A percentile compares a stretch with the other conserved stretches of the same genome.
Evolutionary conservation across 169 alveolate species (phyloP).

Genomic region (Plasmodium reichenowi): DNA sequence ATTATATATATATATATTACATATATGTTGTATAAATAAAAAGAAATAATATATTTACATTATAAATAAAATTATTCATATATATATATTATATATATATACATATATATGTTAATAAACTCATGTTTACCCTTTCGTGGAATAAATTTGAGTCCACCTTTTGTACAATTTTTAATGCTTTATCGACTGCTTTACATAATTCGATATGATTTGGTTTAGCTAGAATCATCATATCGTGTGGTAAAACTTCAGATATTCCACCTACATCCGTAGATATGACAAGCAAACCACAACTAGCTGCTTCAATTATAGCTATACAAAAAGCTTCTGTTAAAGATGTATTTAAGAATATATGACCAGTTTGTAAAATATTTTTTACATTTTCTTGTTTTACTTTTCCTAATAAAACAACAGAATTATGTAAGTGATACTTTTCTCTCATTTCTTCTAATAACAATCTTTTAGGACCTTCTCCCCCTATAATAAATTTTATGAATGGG

Average conservation of each 20-base stretch:
- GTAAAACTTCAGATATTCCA: slow-evolving; percentile 96
- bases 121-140: slow-evolving; percentile 75
- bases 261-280: slow-evolving; percentile 99
- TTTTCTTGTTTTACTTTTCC: slow-evolving; percentile 94
- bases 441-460: slow-evolving; percentile 94
- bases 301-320: slow-evolving; percentile 98
- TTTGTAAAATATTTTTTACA: slow-evolving; percentile 94
- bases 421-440: slow-evolving; percentile 93
- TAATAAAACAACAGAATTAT: slow-evolving; percentile 94
- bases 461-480: slow-evolving; percentile 98
- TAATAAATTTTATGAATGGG: slow-evolving; percentile 91
- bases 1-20: neutral
- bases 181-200: slow-evolving; percentile 80
- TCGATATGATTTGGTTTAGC: slow-evolving; percentile 81
- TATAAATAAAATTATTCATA: too few relatives aligned
- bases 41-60: slow-evolving; percentile 1
- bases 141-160: slow-evolving; percentile 57
- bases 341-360: slow-evolving; percentile 98
- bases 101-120: too few relatives aligned
- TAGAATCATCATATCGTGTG: slow-evolving; percentile 84
- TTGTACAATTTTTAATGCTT: slow-evolving; percentile 79
- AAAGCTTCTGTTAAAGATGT: slow-evolving; percentile 99
- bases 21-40: neutral
- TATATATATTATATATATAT: too few relatives aligned
- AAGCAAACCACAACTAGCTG: slow-evolving; percentile 99